These are phyloP conservation scores for Elsinoe ampelina DNA, from an alignment of 2,329 filamentous ascomycete species.

Conservation along the genomic window DNA sequence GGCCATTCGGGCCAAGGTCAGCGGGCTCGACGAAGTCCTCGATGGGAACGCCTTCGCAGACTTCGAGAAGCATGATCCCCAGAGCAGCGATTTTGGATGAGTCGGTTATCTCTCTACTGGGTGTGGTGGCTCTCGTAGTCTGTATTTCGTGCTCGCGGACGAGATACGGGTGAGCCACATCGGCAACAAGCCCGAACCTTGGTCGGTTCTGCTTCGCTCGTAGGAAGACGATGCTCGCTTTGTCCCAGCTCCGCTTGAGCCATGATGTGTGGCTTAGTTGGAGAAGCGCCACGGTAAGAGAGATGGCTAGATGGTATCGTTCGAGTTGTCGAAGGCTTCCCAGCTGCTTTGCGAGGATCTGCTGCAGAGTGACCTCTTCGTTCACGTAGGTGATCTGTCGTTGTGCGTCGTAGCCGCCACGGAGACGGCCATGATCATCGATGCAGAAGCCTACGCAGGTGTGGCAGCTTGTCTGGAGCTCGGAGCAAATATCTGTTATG, in stretches of 20 bases:
- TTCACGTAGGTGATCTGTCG: not conserved
- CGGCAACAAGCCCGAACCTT: not conserved
- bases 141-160: not conserved
- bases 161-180: not conserved
- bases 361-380: not conserved
- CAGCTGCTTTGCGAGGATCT: not conserved
- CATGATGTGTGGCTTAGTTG: not conserved
- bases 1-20: not conserved
- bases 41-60: not conserved
- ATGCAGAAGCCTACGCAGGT: not conserved
- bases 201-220: not conserved
- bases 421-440: not conserved
- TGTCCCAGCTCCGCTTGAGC: not conserved
- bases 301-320: not conserved
- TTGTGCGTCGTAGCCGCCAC: not conserved
- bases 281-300: not conserved
- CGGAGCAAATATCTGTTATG: not conserved
- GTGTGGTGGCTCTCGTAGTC: not conserved
- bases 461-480: not conserved
- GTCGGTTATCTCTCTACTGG: not conserved
- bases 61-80: not conserved
- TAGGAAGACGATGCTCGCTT: not conserved
- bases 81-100: not conserved
- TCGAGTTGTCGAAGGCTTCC: not conserved
- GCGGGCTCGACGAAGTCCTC: not conserved